Percentiles rank a stretch among this genome's conserved stretches.
Evolutionary conservation across 306 rosid species (phyloP).

Genomic region (Cucurbita maxima): DNA sequence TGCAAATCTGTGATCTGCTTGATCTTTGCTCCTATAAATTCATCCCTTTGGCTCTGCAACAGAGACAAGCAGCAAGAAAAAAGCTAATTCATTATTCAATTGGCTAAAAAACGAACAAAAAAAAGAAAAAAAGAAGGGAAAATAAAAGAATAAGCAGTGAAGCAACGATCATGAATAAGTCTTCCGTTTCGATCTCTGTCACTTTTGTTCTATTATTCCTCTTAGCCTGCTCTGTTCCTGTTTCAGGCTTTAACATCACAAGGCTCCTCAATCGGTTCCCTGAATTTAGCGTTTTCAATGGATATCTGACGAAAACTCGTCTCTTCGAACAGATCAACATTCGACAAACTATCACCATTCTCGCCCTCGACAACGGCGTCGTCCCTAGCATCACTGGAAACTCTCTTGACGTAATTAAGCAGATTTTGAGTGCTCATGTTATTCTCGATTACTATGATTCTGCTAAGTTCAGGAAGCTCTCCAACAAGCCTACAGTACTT

Average conservation of each 20-base stretch:
- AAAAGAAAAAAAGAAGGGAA: background rate
- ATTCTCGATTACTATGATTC: constrained; percentile 28
- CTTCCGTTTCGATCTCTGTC: background rate
- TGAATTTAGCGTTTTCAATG: constrained; percentile 18
- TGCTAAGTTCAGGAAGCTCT: constrained; percentile 6
- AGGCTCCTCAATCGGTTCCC: constrained; percentile 15
- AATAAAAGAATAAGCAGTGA: too few relatives aligned
- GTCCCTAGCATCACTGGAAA: constrained; percentile 10
- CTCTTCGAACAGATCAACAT: constrained; percentile 29
- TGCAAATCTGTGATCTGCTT: background rate
- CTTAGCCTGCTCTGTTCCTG: constrained; percentile 6
- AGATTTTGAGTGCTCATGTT: constrained; percentile 22
- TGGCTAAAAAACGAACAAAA: background rate
- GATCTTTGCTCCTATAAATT: background rate
- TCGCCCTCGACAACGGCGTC: constrained; percentile 18
- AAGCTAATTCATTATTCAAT: background rate
- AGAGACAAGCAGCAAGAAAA: background rate
- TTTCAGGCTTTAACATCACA: constrained; percentile 37
- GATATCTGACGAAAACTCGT: constrained; percentile 31
- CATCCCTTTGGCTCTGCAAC: background rate
- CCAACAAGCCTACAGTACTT: background rate
- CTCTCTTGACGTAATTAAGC: constrained; percentile 12
- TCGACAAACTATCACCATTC: constrained; percentile 32
- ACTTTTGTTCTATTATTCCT: background rate
- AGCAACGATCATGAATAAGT: background rate